Base-by-base conservation (phyloP, 2,329 filamentous ascomycete genomes). In the Orbilia ellipsospora region DNA sequence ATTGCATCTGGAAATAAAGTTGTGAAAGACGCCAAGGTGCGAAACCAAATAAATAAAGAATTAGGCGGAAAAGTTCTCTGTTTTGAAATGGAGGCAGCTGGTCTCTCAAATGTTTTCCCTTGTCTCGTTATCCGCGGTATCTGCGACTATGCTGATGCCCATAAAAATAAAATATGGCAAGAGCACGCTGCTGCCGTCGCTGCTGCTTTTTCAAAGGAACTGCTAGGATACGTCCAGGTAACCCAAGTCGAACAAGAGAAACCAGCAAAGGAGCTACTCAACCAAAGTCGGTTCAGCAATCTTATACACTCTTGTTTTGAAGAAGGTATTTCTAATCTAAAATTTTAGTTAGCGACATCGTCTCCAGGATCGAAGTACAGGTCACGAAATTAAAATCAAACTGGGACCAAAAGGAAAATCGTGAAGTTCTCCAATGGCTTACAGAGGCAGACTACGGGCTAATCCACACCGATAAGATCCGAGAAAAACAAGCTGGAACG, bases 391-490 rank as follows among this genome's bases (percentile, higher is more conserved):
- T 45, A 4, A 16, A 15, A 13, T 16, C 13, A 3, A 31, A 31
- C 28, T 31, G 28, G 28, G 28, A 31, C 28, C 28, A 7, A 31
- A 31, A 31, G 28, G 28, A 31, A 31, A 31, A 31, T 31, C 28
- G 7, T 31, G 28, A 31, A 31, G 7, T 51, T 51, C 18, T 51
- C 13, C 8, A 51, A 13, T 51, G 48, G 48, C n/a, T 51, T 18
- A 18, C 48, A 18, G 18, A 18, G 5, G 4, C 8, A 6, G 18
- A 51, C 13, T 55, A 83, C 73, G 56, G 59, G 3, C 13, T 79
- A 12, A 81, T 85, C 45, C 84, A 86, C 23, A 80, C 62, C n/a
- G 83, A 85, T 66, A 80, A 81, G 15, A 73, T 84, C 6, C 76
- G 63, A 6, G 76, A 79, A 8, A 80, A 81, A 42, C 82, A 86